Evolutionary conservation across 768 basidiomycete genomes (phyloP).

Genomic region (Daedalea quercina): DNA sequence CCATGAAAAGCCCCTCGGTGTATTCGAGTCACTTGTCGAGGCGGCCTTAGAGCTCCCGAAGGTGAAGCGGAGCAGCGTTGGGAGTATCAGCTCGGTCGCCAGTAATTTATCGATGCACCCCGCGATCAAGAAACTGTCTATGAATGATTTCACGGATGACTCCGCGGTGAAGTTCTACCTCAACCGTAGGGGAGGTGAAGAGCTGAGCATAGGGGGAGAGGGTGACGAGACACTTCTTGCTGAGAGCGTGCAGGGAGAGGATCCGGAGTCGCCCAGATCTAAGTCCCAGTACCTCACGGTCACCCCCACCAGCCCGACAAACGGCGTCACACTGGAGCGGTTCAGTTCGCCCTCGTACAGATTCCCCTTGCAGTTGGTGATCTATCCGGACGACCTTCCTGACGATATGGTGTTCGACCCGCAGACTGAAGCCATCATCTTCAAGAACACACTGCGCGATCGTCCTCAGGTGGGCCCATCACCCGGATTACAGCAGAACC

Average conservation of each 20-base stretch:
- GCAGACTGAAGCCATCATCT: conserved; percentile 88
- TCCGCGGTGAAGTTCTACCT: conserved; percentile 96
- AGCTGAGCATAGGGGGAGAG: conserved; percentile 33
- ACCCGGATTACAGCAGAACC: conserved; percentile 48
- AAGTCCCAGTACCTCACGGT: conserved; percentile 36
- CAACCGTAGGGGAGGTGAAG: conserved; percentile 51
- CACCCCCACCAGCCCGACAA: conserved; percentile 26
- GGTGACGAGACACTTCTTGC: conserved; percentile 35
- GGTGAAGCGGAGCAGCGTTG: conserved; percentile 89
- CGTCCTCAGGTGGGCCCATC: conserved; percentile 37
- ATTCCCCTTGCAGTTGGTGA: conserved; percentile 82
- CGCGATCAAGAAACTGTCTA: conserved; percentile 87
- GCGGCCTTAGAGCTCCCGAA: conserved; percentile 77
- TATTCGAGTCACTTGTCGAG: conserved; percentile 82
- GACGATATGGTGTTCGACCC: conserved; percentile 96
- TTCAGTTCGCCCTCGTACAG: conserved; percentile 79
- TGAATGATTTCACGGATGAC: conserved; percentile 98
- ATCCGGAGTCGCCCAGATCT: conserved; percentile 17
- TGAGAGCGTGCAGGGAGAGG: conserved; percentile 28
- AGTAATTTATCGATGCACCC: conserved; percentile 93
- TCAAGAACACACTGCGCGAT: conserved; percentile 65
- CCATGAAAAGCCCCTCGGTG: conserved; percentile 76
- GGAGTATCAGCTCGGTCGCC: conserved; percentile 89
- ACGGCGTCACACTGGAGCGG: conserved; percentile 56
- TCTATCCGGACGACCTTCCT: conserved; percentile 87